phyloP scores from a whole-genome alignment of 2,329 filamentous ascomycete genomes.

The Elsinoe necatrix region DNA sequence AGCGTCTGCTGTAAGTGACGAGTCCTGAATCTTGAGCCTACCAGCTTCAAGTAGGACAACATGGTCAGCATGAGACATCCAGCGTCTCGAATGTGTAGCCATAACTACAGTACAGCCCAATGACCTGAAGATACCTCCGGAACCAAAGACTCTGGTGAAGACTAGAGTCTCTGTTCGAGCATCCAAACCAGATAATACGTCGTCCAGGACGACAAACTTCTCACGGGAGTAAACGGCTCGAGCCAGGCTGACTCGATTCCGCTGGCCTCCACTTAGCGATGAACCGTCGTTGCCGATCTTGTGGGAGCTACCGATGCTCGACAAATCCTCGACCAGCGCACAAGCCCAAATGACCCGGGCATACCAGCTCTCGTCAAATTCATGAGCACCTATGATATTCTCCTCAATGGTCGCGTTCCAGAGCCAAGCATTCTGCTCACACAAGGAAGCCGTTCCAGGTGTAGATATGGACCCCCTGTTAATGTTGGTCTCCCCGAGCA shows the following conservation, averaged over 20 bases:
- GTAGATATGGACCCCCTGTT: too few relatives aligned
- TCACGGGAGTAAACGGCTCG: conserved; percentile 72
- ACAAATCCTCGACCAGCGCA: conserved; percentile 65
- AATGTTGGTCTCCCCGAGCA: too few relatives aligned
- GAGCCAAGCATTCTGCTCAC: not conserved
- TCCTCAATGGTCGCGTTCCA: not conserved
- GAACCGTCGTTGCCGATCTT: conserved; percentile 74
- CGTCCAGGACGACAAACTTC: conserved; percentile 68
- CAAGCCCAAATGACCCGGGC: conserved; percentile 50
- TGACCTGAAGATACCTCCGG: conserved; percentile 32
- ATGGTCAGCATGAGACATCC: conserved; percentile 33
- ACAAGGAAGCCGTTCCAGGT: not conserved
- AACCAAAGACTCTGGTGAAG: conserved; percentile 35
- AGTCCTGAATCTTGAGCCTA: too few relatives aligned
- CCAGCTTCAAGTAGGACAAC: conserved; percentile 24
- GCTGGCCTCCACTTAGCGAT: conserved; percentile 74
- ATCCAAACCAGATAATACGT: conserved; percentile 71
- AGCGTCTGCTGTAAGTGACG: too few relatives aligned
- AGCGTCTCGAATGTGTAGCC: conserved; percentile 33
- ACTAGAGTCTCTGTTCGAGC: conserved; percentile 39
- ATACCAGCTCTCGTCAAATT: not conserved
- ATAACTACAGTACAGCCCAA: conserved; percentile 21
- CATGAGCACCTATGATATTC: not conserved
- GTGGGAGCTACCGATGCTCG: conserved; percentile 68
- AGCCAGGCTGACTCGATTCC: conserved; percentile 73